Evolutionary conservation across 768 basidiomycete genomes (phyloP).

Genomic region (Lactarius pseudohatsudake): DNA sequence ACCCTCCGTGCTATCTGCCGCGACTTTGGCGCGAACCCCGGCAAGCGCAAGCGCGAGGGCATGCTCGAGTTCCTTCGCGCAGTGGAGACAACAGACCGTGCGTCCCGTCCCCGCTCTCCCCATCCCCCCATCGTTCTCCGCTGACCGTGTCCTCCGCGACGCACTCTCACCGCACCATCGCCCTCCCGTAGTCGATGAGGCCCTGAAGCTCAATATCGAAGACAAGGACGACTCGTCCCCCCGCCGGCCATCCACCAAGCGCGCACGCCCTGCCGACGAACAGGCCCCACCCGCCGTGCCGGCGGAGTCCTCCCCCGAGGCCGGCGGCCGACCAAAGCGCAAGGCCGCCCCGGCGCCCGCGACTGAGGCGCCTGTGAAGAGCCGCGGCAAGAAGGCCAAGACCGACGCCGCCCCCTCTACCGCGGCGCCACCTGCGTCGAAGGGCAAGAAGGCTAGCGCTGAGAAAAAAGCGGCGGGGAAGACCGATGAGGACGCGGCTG

Average conservation of each 20-base stretch:
- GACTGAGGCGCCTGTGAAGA: slow-evolving; percentile 22
- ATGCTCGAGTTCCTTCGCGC: slow-evolving; percentile 31
- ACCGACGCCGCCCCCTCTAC: slow-evolving; percentile 4
- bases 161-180: neutral
- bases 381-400: slow-evolving; percentile 24
- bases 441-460: slow-evolving; percentile 16
- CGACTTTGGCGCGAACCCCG: slow-evolving; percentile 31
- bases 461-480: slow-evolving; percentile 20
- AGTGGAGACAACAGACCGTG: slow-evolving; percentile 31
- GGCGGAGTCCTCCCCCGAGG: slow-evolving; percentile 8
- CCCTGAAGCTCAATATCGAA: slow-evolving; percentile 25
- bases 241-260: slow-evolving; percentile 24
- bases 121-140: neutral
- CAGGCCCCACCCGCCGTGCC: slow-evolving; percentile 8
- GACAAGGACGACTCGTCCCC: slow-evolving; percentile 27
- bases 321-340: slow-evolving; percentile 20
- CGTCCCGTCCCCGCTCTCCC: slow-evolving; percentile 19
- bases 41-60: slow-evolving; percentile 28
- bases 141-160: neutral
- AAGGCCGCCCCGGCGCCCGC: slow-evolving; percentile 24
- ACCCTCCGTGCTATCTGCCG: slow-evolving; percentile 32
- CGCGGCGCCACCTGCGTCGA: slow-evolving; percentile 11
- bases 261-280: slow-evolving; percentile 21
- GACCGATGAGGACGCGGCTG: slow-evolving; percentile 17
- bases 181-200: slow-evolving; percentile 24